Evolutionary conservation across 306 rosid genomes (phyloP).

Genomic region (Delonix regia): DNA sequence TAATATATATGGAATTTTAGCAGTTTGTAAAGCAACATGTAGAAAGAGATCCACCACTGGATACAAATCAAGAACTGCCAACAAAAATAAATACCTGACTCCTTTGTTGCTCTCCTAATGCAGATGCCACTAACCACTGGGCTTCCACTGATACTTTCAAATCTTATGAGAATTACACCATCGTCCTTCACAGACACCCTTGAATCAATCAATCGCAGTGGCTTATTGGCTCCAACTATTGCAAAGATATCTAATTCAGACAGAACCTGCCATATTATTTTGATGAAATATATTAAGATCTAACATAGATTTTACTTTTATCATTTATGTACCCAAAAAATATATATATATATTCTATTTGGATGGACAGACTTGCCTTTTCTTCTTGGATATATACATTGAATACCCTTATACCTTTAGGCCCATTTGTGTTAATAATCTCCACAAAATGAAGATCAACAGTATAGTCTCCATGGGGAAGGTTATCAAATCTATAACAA

Average conservation of each 20-base stretch:
- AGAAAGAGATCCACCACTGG: background rate
- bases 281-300: conserved; percentile 25
- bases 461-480: conserved; percentile 71
- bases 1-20: background rate
- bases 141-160: conserved; percentile 81
- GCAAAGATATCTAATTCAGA: conserved; percentile 80
- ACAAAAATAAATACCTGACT: conserved; percentile 49
- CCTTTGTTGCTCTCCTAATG: conserved; percentile 58
- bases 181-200: conserved; percentile 69
- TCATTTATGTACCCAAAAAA: too few relatives aligned
- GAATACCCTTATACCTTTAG: conserved; percentile 86
- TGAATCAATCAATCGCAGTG: conserved; percentile 62
- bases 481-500: conserved; percentile 56
- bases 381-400: conserved; percentile 79
- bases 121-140: conserved; percentile 82
- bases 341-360: too few relatives aligned
- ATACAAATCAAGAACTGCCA: conserved; percentile 6
- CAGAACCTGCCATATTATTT: conserved; percentile 62
- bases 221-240: conserved; percentile 83
- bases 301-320: conserved; percentile 3
- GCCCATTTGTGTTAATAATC: conserved; percentile 79
- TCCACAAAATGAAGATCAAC: conserved; percentile 84
- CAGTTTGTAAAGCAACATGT: conserved; percentile 24
- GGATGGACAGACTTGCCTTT: conserved; percentile 51
- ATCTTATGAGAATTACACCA: conserved; percentile 60